Base-by-base conservation (phyloP, 2,329 filamentous ascomycete species). In the Aspergillus piperis region DNA sequence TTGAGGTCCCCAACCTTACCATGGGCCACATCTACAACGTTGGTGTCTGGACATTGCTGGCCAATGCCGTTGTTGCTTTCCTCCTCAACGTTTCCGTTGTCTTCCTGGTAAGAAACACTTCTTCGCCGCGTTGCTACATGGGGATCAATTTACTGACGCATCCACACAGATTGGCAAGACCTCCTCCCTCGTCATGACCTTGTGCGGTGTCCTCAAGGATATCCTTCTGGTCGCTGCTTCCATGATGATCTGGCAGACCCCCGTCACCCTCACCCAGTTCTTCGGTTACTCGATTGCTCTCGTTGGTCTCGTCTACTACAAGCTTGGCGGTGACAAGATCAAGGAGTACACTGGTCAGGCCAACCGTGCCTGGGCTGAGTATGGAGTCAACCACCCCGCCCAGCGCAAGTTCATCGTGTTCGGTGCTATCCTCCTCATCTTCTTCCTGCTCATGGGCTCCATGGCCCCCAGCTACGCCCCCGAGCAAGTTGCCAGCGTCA, bases 191-290 rank as follows among this genome's bases (percentile, higher is more conserved):
- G 90, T 93, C 69, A 89, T 96, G 79, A 92, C 91, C 36, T 86
- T 96, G 23, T 92, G 88, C 61, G 91, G 92, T 74, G 91, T 96
- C 65, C 85, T 95, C 71, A 96, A 96, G 79, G 91, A 92, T 76
- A 93, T 96, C 62, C 86, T 96, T 60, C 87, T 96, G 58, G 90
- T 96, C 65, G 81, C 84, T 62, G 84, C 87, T 60, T 92, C 90
- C 56, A 89, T 95, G 77, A 75, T 91, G 71, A 88, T 94, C 73
- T 95, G 91, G 88, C 81, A 84, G 67, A 91, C 90, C 59, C 83
- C 86, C 32, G 88, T 95, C 71, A 83, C 87, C 19, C 73, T 78
- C 23, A 82, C 92, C 58, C 91, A 96, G 78, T 86, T 87, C 69
- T 82, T 93, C 73, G 91, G 91, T 67, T 96, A 96, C 82, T 80